Evolutionary conservation across 2,329 filamentous ascomycete genomes (phyloP).

Genomic region (Fusarium sp.): DNA sequence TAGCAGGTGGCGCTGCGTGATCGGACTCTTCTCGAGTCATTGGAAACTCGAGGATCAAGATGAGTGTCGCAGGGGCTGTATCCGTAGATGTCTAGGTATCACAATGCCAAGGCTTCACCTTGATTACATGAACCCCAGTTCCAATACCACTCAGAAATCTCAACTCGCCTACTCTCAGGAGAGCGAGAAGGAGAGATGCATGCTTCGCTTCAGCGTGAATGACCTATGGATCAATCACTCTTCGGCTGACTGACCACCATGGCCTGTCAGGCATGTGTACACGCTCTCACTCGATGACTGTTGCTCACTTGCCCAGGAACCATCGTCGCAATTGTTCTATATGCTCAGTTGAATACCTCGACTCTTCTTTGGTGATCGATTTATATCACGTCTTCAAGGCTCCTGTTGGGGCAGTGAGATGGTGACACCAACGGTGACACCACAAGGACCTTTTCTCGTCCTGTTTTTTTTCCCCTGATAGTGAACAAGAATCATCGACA

Average conservation of each 20-base stretch:
- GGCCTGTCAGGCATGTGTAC: not conserved
- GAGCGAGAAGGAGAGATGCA: no score
- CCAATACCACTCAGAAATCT: not conserved
- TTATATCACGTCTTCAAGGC: constrained; percentile 1
- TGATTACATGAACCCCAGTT: no score
- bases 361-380: not conserved
- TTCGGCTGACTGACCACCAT: not conserved
- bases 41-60: not conserved
- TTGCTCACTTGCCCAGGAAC: not conserved
- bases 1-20: constrained; percentile 28
- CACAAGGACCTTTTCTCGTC: constrained; percentile 15
- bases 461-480: not conserved
- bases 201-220: not conserved
- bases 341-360: not conserved
- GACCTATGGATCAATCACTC: not conserved
- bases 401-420: constrained; percentile 3
- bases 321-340: no score
- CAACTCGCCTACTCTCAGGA: no score
- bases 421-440: constrained; percentile 29
- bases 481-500: not conserved
- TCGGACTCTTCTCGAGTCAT: constrained; percentile 14
- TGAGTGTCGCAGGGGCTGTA: constrained; percentile 4
- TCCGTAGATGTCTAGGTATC: no score
- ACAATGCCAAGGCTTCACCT: no score
- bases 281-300: not conserved